phyloP scores from a whole-genome alignment of 192 early-diverging fungal species.

The Entomortierella chlamydospora region DNA sequence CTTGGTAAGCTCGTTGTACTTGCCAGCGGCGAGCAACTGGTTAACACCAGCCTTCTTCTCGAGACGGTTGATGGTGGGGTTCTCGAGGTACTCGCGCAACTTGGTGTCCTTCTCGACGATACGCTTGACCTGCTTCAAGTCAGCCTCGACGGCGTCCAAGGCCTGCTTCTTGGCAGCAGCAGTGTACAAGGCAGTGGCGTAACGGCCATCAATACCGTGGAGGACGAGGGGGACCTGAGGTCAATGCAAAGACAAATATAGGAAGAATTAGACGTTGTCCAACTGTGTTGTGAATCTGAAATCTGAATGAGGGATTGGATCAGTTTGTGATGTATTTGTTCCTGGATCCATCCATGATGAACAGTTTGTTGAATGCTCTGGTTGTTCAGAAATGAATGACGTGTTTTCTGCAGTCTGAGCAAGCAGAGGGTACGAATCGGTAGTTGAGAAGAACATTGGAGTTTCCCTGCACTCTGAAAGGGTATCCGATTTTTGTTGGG shows the following conservation, averaged over 20 bases:
- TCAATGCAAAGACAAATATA: not conserved
- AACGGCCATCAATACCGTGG: conserved; percentile 96
- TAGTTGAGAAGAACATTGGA: too few relatives aligned
- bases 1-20: conserved; percentile 81
- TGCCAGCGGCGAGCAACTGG: conserved; percentile 73
- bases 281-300: too few relatives aligned
- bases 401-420: too few relatives aligned
- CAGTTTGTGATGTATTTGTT: conserved; percentile 2
- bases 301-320: too few relatives aligned
- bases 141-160: conserved; percentile 86
- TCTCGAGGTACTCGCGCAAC: conserved; percentile 81
- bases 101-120: conserved; percentile 79
- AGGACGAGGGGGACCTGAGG: conserved; percentile 83
- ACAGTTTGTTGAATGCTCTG: too few relatives aligned
- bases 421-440: too few relatives aligned
- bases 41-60: conserved; percentile 83
- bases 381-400: too few relatives aligned
- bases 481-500: too few relatives aligned
- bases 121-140: conserved; percentile 76
- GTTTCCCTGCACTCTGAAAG: too few relatives aligned
- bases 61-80: conserved; percentile 85
- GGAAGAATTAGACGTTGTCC: not conserved
- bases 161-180: conserved; percentile 88
- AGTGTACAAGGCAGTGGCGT: conserved; percentile 95
- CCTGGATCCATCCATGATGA: not conserved